Conservation (phyloP, 306 rosid genomes). For the Sindora glabra region DNA sequence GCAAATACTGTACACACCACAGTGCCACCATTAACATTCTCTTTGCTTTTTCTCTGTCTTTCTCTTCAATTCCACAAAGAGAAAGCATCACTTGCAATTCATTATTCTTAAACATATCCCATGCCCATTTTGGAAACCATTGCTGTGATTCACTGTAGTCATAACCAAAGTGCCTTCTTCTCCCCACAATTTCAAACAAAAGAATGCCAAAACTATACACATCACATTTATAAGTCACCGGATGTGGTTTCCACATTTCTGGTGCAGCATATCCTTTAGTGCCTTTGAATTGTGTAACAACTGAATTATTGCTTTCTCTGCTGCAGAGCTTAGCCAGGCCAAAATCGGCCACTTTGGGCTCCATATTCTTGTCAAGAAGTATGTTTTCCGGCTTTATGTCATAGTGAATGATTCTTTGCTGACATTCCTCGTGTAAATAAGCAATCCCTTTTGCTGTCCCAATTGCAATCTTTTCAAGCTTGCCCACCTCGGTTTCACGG, state of each 20-base stretch:
- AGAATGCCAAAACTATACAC: slow-evolving; percentile 40
- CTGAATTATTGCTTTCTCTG: slow-evolving; percentile 12
- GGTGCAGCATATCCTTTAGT: slow-evolving; percentile 46
- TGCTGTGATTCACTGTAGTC: slow-evolving; percentile 23
- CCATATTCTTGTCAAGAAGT: slow-evolving; percentile 27
- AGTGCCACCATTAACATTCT: slow-evolving; percentile 41
- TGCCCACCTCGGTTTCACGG: slow-evolving; percentile 13
- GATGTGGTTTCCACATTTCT: slow-evolving; percentile 37
- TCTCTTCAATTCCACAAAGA: slow-evolving; percentile 36
- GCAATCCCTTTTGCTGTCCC: slow-evolving; percentile 46
- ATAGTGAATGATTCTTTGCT: slow-evolving; percentile 34
- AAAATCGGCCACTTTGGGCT: slow-evolving; percentile 40
- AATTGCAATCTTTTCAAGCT: slow-evolving; percentile 32
- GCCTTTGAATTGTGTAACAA: slow-evolving; percentile 30
- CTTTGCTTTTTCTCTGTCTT: slow-evolving; percentile 18
- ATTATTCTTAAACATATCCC: slow-evolving; percentile 38
- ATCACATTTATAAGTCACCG: slow-evolving; percentile 28
- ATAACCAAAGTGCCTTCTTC: slow-evolving; percentile 34
- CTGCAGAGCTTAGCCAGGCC: slow-evolving; percentile 33
- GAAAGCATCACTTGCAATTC: slow-evolving; percentile 33
- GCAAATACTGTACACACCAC: slow-evolving; percentile 39
- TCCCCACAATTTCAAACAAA: slow-evolving; percentile 37
- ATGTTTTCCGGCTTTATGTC: slow-evolving; percentile 40
- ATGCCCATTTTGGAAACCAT: slow-evolving; percentile 40
- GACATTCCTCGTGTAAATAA: slow-evolving; percentile 39